Evolutionary conservation across 208 protist species (phyloP), one percentile per base, ranked within the genome.

Genomic region (Trypanosoma conorhini): DNA sequence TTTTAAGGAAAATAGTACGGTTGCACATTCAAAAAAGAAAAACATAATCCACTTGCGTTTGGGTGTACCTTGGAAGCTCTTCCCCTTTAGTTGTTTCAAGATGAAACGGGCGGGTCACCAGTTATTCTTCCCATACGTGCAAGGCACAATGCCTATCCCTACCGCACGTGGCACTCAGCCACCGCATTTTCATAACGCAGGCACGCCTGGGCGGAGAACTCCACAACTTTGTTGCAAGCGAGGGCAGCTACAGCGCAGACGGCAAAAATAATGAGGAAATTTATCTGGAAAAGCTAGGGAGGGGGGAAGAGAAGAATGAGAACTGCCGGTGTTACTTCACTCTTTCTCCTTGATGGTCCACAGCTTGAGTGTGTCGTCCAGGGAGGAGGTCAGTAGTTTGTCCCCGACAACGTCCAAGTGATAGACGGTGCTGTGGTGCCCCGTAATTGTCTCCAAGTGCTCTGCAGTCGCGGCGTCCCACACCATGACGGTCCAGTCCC

Each of bases 361-460:
- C 33, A 96, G 63, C 79, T 96, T 96, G 42, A 96, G 55, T 38
- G 85, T 91, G 62, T 91, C 79, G 60, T 96, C 92, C 19, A 95
- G 80, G 0, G 88, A 93, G 22, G 80, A 88, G 31, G 92, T 92
- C 30, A 96, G 77, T 68, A 96, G 33, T 72, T 91, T 89, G 59
- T 87, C 82, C 40, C 82, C 74, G 55, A 76, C 72, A 17, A 93
- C 42, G 57, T 88, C 85, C 57, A 93, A 83, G 67, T 96, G 92
- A 71, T 95, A 96, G 13, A 96, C 89, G 24, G 92, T 95, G 79
- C 80, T 92, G 31, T 77, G 61, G 72, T 96, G 92, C 15, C 88
- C 92, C 1, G 71, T 66, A 64, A 96, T 81, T 7, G 89, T 96
- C 58, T 93, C 85, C 28, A 86, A 76, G 30, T 77, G 83, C 62